Base-by-base conservation (phyloP, 768 basidiomycete genomes). In the Boletus vinaceobasis region DNA sequence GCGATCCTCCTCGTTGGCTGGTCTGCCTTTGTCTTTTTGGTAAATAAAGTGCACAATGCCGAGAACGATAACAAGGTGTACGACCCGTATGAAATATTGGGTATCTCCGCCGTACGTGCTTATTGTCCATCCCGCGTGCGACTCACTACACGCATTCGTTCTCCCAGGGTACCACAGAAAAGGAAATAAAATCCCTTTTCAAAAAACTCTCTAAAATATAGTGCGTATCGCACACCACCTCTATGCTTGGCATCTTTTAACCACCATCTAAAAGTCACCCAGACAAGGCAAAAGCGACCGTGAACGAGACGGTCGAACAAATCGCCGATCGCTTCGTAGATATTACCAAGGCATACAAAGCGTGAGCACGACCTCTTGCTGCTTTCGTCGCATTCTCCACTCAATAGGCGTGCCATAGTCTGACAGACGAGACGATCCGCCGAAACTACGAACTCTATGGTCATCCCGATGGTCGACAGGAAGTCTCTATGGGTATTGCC, bases 301-400 rank as follows among this genome's bases (percentile, higher is more conserved):
- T 77, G 3, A 93, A 97, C 65, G 77, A 93, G 61, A 98, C 95
- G 0, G 77, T 87, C 37, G 96, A 98, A 66, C 81, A 84, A 7
- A 93, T 93, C 32, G 89, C 90, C 61, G 79, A 85, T 50, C 84
- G 84, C 55, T 99, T 97, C 70, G 91, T 98, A 21, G 83, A 91
- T 21, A 77, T 99, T 37, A 98, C 97, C 8, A 99, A 98, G 70
- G 97, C 97, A 4, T 99, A 99, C 76, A 99, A 99, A 77, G 75
- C 96, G 84, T 91, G 53, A 56, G 88, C 72, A 21, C 1, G 21
- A 8, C 5, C 4, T 14, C 5, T 15, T 37, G n/a, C 26, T 51
- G 14, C 10, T 48, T 14, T 59, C 5, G 26, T 32, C 1, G 7
- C 17, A 23, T 15, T 50, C 31, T 4, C 8, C n/a, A 13, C 17